Evolutionary conservation across 106 monocot genomes (phyloP), one percentile per base, ranked within the genome.

Genomic region (Phalaenopsis aphrodite): DNA sequence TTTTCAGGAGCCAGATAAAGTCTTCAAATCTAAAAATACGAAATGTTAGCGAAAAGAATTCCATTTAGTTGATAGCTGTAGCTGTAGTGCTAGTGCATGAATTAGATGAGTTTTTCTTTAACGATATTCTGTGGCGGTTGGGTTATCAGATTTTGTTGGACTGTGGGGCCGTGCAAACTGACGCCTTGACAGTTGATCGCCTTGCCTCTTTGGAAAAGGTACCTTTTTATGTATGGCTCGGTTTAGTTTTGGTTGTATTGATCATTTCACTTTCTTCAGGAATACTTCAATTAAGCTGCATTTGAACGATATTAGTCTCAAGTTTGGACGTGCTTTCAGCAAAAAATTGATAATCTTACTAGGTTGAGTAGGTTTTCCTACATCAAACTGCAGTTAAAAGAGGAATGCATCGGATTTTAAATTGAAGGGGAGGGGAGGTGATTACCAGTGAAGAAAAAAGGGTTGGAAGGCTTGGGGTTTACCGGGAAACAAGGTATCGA

Each of bases 11-110:
- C 23, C 94, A 94, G 52, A 91, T 98, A 77, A 84, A 89, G 73
- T 98, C 97, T 77, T 89, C 89, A 39, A 92, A 90, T 71, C 89
- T 98, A 47, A 90, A 89, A 78, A 88, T 98, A 55, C 94, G 97
- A 66, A 98, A 90, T 90, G 97, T 96, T 38, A 72, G 68, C 38
- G 68, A 68, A 68, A 37, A 68, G 1, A 68, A 37, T 37, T 68
- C 24, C 37, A 68, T 10, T 68, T 68, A 68, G 12, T 68, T 38
- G 68, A 36, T 68, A 36, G 43, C 12, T 30, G 30, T 30, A 30
- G 30, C 4, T 37, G 24, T 68, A 10, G 11, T 37, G 68, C 68
- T 68, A 10, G 11, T 37, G 68, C 68, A 68, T 68, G 68, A 8
- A 6, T 68, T 66, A 5, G 8, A 37, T 37, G 38, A 6, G 3